Percentiles rank a stretch among this genome's conserved stretches.
Conservation (phyloP, 495 filamentous ascomycete species). For the Aspergillus cavernicola region DNA sequence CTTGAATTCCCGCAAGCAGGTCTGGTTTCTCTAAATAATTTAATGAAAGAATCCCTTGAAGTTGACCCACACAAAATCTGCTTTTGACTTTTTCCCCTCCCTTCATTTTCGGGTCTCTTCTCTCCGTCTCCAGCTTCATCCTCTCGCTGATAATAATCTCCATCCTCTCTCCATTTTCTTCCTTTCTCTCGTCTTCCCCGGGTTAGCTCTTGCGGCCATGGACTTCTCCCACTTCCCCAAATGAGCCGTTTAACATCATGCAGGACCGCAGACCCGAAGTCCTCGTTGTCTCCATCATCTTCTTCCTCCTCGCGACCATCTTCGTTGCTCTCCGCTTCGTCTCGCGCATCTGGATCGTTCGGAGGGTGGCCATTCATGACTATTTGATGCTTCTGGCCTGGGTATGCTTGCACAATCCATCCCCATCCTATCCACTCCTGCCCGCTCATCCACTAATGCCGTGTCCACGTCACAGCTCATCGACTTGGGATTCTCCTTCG, state of each 20-base stretch:
- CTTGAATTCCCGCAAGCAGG: background rate
- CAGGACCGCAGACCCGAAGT: constrained; percentile 61
- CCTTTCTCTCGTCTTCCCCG: background rate
- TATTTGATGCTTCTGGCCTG: constrained; percentile 82
- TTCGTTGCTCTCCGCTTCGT: constrained; percentile 72
- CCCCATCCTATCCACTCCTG: background rate
- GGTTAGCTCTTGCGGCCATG: constrained; percentile 6
- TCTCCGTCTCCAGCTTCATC: background rate
- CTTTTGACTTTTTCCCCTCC: constrained; percentile 7
- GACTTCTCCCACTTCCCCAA: constrained; percentile 9
- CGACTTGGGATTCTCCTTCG: constrained; percentile 70
- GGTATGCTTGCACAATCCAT: constrained; percentile 44
- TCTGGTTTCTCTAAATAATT: background rate
- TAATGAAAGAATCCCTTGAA: background rate
- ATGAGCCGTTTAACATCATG: constrained; percentile 25
- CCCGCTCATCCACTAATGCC: background rate
- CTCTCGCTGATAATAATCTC: no score
- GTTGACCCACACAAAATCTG: background rate
- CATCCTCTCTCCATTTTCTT: constrained; percentile 2
- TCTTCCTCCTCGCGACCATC: constrained; percentile 61
- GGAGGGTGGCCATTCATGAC: constrained; percentile 68
- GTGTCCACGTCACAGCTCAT: constrained; percentile 46
- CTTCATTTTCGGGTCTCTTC: background rate
- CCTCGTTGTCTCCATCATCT: constrained; percentile 68
- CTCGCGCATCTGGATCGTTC: constrained; percentile 70